Evolutionary conservation across 1,139 yeast genomes (phyloP).

Genomic region (Blastobotrys malaysiensis): DNA sequence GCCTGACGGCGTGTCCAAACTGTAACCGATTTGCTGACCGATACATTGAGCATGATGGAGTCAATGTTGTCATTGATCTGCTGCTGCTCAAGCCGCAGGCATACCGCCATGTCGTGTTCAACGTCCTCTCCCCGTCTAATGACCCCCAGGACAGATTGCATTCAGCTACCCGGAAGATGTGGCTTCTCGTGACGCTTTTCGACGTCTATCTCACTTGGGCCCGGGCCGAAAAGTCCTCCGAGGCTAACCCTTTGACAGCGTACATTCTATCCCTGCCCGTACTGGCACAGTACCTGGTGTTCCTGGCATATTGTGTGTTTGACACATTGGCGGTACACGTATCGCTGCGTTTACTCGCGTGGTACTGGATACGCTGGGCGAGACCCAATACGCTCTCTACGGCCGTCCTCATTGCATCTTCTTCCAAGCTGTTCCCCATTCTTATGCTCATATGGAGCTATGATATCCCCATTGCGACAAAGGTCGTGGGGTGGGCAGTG

Average conservation of each 20-base stretch:
- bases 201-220: slow-evolving; percentile 95
- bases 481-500: slow-evolving; percentile 57
- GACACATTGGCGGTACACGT: slow-evolving; percentile 55
- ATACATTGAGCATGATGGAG: slow-evolving; percentile 86
- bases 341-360: slow-evolving; percentile 42
- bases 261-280: slow-evolving; percentile 44
- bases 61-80: slow-evolving; percentile 75
- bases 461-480: slow-evolving; percentile 65
- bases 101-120: slow-evolving; percentile 81
- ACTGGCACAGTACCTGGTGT: slow-evolving; percentile 58
- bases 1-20: slow-evolving; percentile 67
- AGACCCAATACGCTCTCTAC: slow-evolving; percentile 45
- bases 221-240: slow-evolving; percentile 57
- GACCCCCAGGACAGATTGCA: slow-evolving; percentile 18
- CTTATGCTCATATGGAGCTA: slow-evolving; percentile 96
- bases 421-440: slow-evolving; percentile 83
- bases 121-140: slow-evolving; percentile 43
- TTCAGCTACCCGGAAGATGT: slow-evolving; percentile 41
- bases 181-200: slow-evolving; percentile 65
- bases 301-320: slow-evolving; percentile 54
- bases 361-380: slow-evolving; percentile 41
- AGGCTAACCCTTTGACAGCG: slow-evolving; percentile 18
- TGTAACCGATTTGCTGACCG: slow-evolving; percentile 81
- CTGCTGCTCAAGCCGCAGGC: slow-evolving; percentile 83
- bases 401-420: slow-evolving; percentile 68